Conservation (phyloP, 495 filamentous ascomycete species). For the Haplographium delicatum region DNA sequence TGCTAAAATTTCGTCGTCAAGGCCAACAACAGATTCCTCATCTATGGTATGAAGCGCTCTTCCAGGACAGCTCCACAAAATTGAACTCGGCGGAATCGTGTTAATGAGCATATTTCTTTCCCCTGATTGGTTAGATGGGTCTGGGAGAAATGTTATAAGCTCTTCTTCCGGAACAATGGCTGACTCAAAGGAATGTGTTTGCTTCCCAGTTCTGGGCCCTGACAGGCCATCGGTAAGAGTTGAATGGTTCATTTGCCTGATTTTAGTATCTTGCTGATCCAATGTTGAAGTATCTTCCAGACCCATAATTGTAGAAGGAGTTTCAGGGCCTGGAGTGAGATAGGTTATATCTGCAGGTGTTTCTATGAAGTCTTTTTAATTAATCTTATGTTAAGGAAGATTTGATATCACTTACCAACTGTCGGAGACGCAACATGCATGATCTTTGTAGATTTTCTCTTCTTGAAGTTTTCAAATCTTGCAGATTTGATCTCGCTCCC, state of each 20-base stretch:
- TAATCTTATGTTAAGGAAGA: not conserved
- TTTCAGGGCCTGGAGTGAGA: slow-evolving; percentile 1
- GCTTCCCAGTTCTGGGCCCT: not conserved
- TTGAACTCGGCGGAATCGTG: not conserved
- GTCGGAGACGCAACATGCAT: slow-evolving; percentile 1
- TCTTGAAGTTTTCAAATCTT: slow-evolving; percentile 6
- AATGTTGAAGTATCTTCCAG: not conserved
- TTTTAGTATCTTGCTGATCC: not conserved
- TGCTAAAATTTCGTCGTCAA: not conserved
- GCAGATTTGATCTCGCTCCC: not conserved
- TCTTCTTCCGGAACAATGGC: not conserved
- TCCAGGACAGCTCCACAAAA: not conserved
- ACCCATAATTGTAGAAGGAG: not conserved
- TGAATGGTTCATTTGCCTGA: not conserved
- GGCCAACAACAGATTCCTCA: not conserved
- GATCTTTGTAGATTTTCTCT: not conserved
- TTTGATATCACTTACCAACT: not conserved
- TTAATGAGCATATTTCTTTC: not conserved
- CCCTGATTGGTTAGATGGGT: not conserved
- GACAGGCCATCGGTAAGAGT: not conserved
- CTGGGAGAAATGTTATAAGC: not conserved
- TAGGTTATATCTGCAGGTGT: slow-evolving; percentile 3
- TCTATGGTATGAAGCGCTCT: not conserved
- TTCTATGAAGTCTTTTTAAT: not conserved
- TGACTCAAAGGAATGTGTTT: not conserved